Percentiles rank a stretch among this genome's conserved stretches.
phyloP scores from a whole-genome alignment of 116 monocot species.

The Iris pallida region DNA sequence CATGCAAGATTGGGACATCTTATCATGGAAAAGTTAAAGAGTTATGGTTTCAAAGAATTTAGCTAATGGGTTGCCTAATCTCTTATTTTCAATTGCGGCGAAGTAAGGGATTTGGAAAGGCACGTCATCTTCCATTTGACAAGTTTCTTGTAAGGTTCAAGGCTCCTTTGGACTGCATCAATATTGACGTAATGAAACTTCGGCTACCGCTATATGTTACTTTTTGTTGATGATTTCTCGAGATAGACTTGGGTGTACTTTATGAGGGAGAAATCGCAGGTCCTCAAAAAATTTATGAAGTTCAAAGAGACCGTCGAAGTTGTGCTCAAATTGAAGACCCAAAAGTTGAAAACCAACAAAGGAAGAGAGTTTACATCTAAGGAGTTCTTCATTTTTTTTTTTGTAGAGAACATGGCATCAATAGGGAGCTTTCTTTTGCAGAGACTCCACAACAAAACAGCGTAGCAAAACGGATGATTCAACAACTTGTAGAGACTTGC shows the following conservation, averaged over 20 bases:
- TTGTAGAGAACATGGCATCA: background rate
- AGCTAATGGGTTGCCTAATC: background rate
- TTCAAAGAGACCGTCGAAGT: background rate
- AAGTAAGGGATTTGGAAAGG: conserved; percentile 17
- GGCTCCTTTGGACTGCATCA: background rate
- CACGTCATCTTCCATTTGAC: conserved; percentile 10
- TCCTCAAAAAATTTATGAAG: background rate
- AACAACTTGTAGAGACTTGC: too few relatives aligned
- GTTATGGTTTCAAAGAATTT: background rate
- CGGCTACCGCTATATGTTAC: background rate
- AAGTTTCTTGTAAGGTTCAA: background rate
- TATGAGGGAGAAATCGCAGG: background rate
- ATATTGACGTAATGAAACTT: background rate
- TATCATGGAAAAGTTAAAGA: background rate
- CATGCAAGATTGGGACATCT: conserved; percentile 6
- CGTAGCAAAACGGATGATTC: too few relatives aligned
- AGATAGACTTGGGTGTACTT: conserved; percentile 2
- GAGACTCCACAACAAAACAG: too few relatives aligned
- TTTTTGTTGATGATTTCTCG: background rate
- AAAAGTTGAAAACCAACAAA: background rate
- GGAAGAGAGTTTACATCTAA: background rate
- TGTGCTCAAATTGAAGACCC: background rate
- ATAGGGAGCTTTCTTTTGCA: too few relatives aligned
- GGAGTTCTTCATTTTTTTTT: background rate
- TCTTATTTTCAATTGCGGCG: background rate